Evolutionary conservation across 345 rosid genomes (phyloP).

Genomic region (Euphorbia lathyris): DNA sequence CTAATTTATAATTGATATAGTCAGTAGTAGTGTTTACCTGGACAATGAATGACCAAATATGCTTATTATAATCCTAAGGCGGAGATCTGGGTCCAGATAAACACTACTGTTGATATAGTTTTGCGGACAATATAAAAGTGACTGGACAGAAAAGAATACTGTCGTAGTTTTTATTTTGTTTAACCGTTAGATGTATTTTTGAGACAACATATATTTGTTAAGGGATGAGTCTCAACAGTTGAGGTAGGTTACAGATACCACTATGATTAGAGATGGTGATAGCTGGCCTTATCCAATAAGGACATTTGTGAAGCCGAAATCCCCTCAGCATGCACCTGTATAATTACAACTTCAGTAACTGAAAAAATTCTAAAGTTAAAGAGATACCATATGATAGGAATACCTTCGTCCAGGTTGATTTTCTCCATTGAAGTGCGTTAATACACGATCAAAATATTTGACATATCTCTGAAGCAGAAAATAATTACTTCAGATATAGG

Average conservation of each 20-base stretch:
- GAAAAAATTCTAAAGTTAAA: background rate
- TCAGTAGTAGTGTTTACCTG: background rate
- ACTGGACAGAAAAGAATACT: no score
- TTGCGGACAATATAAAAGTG: no score
- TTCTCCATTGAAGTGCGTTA: slow-evolving; percentile 83
- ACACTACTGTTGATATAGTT: no score
- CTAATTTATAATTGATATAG: background rate
- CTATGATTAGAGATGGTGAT: slow-evolving; percentile 69
- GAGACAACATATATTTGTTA: background rate
- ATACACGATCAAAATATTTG: slow-evolving; percentile 65
- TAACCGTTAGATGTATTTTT: background rate
- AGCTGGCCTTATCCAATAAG: slow-evolving; percentile 82
- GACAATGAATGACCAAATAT: no score
- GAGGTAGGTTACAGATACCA: slow-evolving; percentile 36
- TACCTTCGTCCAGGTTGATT: slow-evolving; percentile 74
- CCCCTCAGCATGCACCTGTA: slow-evolving; percentile 88
- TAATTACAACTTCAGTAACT: slow-evolving; percentile 9
- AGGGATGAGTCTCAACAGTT: background rate
- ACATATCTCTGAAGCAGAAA: slow-evolving; percentile 60
- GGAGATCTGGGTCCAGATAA: no score
- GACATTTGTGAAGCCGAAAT: slow-evolving; percentile 78
- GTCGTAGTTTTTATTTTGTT: background rate
- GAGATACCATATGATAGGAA: slow-evolving; percentile 19
- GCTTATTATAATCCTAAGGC: no score
- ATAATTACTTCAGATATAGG: slow-evolving; percentile 3